These are phyloP conservation scores for Silene noctiflora DNA, from an alignment of 179 eudicot genomes.

Conservation along the genomic window DNA sequence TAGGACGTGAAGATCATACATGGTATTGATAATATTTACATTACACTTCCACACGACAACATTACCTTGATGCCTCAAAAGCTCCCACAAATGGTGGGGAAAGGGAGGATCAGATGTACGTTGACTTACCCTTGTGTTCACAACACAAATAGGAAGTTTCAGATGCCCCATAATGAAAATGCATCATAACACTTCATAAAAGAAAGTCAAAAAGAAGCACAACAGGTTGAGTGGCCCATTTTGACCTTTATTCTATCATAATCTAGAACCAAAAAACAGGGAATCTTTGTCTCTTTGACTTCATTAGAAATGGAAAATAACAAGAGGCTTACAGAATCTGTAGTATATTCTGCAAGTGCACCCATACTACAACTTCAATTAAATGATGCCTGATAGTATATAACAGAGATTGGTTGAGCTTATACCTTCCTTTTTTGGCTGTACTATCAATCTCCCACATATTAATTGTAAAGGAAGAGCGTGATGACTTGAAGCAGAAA, in stretches of 20 bases:
- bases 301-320: background rate
- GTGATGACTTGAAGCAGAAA: slow-evolving; percentile 96
- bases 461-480: slow-evolving; percentile 90
- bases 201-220: background rate
- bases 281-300: background rate
- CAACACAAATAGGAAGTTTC: background rate
- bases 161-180: background rate
- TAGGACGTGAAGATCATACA: background rate
- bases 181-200: background rate
- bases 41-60: background rate
- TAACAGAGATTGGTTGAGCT: slow-evolving; percentile 13
- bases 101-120: background rate
- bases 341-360: background rate
- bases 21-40: background rate
- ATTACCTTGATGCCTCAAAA: background rate
- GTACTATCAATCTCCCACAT: slow-evolving; percentile 99
- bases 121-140: background rate
- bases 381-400: background rate
- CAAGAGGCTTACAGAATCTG: background rate
- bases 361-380: background rate
- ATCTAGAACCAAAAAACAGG: background rate
- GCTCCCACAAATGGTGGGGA: background rate
- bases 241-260: background rate
- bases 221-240: no score
- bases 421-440: slow-evolving; percentile 94